phyloP scores from a whole-genome alignment of 352 stramenopile species.

The Pythium folliculosum region DNA sequence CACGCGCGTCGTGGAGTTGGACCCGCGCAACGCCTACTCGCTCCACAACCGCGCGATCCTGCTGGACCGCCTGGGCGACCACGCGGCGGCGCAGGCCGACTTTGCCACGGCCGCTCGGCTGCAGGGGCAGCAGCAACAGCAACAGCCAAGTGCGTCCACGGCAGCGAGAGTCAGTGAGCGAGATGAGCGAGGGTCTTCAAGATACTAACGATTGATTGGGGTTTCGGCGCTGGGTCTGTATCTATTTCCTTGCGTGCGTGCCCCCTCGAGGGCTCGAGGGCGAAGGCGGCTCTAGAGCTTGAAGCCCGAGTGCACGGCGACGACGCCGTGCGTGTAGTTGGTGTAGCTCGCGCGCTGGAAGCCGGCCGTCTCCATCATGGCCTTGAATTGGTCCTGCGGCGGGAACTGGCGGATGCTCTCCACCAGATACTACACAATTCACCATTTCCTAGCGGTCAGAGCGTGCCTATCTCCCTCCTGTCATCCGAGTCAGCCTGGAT shows the following conservation, averaged over 20 bases:
- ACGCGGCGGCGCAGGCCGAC: constrained; percentile 38
- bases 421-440: constrained; percentile 92
- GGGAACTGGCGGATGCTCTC: constrained; percentile 99
- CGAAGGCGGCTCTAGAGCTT: constrained; percentile 75
- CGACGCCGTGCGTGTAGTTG: constrained; percentile 97
- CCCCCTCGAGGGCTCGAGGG: neutral
- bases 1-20: constrained; percentile 63
- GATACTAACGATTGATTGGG: neutral
- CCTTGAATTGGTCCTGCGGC: constrained; percentile 94
- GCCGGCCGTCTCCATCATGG: constrained; percentile 93
- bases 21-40: constrained; percentile 78
- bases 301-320: constrained; percentile 97
- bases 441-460: too few species aligned
- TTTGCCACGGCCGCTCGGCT: constrained; percentile 34
- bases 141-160: too few species aligned
- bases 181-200: neutral
- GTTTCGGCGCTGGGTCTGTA: neutral
- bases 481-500: too few species aligned
- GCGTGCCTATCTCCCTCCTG: too few species aligned
- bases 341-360: constrained; percentile 94
- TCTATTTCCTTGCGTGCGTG: neutral
- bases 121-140: neutral
- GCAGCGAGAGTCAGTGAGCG: too few species aligned
- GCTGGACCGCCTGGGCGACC: constrained; percentile 67
- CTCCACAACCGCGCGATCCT: constrained; percentile 86